phyloP scores from a whole-genome alignment of 2,329 filamentous ascomycete genomes.

The Dendrostoma leiphaemia region DNA sequence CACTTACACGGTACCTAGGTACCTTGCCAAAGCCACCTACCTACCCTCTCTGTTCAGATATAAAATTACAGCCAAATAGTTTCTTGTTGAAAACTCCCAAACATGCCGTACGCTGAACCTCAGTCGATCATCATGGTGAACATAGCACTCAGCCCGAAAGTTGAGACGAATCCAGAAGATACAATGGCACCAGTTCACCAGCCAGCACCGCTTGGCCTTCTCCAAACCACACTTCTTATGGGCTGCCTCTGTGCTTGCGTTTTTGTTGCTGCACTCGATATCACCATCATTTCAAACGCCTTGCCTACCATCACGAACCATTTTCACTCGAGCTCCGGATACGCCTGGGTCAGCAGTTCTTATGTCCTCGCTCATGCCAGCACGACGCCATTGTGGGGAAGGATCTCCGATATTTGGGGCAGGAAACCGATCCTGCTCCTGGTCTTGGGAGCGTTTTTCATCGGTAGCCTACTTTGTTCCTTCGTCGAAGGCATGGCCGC shows the following conservation, averaged over 20 bases:
- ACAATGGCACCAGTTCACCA: too few relatives aligned
- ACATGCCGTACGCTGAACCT: too few relatives aligned
- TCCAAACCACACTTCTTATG: neutral
- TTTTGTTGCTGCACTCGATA: constrained; percentile 54
- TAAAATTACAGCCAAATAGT: too few relatives aligned
- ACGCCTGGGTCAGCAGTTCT: constrained; percentile 74
- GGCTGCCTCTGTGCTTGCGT: constrained; percentile 25
- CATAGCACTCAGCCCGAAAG: neutral
- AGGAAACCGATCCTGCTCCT: constrained; percentile 53
- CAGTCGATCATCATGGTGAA: neutral
- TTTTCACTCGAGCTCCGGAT: constrained; percentile 66
- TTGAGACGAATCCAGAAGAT: neutral
- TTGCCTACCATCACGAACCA: constrained; percentile 63
- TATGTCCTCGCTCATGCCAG: constrained; percentile 70
- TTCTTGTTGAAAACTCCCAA: too few relatives aligned
- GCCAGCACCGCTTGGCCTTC: too few relatives aligned
- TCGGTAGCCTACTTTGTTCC: constrained; percentile 54
- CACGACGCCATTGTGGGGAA: constrained; percentile 69
- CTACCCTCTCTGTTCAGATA: too few relatives aligned
- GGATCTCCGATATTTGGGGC: constrained; percentile 57
- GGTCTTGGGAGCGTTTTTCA: constrained; percentile 51
- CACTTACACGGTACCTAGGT: too few relatives aligned
- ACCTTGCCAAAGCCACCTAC: too few relatives aligned
- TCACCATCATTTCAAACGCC: constrained; percentile 65
- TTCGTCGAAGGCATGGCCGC: constrained; percentile 48